A percentile compares a stretch with the other conserved stretches of the same genome.
These are phyloP conservation scores for Inga leiocalycina DNA, from an alignment of 306 rosid species.

Conservation along the genomic window DNA sequence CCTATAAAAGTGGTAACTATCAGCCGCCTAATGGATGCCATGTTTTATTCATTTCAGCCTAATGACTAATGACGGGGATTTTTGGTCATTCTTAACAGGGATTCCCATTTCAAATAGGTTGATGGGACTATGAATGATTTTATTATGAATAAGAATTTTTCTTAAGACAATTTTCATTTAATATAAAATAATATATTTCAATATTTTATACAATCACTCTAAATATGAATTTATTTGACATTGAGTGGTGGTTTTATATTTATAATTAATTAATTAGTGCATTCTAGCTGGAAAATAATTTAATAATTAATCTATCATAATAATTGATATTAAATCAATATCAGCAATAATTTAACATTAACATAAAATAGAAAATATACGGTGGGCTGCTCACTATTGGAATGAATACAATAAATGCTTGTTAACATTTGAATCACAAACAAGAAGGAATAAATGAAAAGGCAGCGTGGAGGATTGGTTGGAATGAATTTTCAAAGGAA, in stretches of 20 bases:
- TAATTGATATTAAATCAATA: no score
- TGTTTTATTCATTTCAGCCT: background rate
- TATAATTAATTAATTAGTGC: background rate
- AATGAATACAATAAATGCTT: no score
- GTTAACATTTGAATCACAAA: no score
- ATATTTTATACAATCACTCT: background rate
- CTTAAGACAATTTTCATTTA: background rate
- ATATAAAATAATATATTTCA: background rate
- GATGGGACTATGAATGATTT: background rate
- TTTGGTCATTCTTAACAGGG: background rate
- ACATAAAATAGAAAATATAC: no score
- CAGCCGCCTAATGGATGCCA: conserved; percentile 16
- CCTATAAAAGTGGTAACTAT: background rate
- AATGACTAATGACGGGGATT: background rate
- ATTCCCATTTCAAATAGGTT: background rate
- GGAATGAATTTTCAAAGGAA: no score
- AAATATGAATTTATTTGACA: background rate
- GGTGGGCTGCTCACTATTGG: no score
- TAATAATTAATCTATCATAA: no score
- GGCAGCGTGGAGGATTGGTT: no score
- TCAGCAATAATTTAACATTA: no score
- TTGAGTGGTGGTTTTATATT: background rate
- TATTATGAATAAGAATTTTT: background rate
- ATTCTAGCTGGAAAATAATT: no score
- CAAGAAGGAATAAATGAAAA: no score